Evolutionary conservation across 2,329 filamentous ascomycete species (phyloP).

Genomic region (Curvularia spicifera): DNA sequence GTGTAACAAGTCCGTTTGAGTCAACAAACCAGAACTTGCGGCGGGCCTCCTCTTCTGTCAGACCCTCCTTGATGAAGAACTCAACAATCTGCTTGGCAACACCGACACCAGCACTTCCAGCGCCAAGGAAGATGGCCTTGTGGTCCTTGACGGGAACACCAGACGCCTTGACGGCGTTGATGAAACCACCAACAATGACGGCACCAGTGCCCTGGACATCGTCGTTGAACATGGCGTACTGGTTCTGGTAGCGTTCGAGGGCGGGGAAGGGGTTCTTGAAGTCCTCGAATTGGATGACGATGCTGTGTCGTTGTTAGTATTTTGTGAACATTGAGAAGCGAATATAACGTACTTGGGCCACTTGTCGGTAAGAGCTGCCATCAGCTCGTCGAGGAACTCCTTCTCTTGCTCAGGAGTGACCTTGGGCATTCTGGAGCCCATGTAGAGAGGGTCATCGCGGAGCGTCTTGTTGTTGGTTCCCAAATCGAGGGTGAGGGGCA

Average conservation of each 20-base stretch:
- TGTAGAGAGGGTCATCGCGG: conserved; percentile 83
- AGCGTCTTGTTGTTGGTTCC: conserved; percentile 68
- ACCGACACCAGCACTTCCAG: conserved; percentile 93
- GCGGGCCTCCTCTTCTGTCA: conserved; percentile 84
- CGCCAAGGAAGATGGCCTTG: conserved; percentile 93
- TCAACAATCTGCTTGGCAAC: conserved; percentile 98
- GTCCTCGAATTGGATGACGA: conserved; percentile 92
- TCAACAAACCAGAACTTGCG: conserved; percentile 98
- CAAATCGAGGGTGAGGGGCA: conserved; percentile 68
- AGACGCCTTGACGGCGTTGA: conserved; percentile 80
- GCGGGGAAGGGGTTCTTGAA: conserved; percentile 98
- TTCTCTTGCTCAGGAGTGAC: conserved; percentile 78
- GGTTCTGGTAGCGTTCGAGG: conserved; percentile 84
- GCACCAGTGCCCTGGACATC: conserved; percentile 98
- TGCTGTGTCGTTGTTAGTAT: conserved; percentile 55
- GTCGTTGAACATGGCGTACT: conserved; percentile 97
- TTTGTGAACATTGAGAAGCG: not conserved
- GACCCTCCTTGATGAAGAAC: conserved; percentile 91
- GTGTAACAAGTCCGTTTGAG: conserved; percentile 92
- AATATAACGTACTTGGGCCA: conserved; percentile 65
- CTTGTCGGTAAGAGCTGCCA: conserved; percentile 83
- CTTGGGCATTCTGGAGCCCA: conserved; percentile 86
- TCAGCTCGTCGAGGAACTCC: conserved; percentile 96
- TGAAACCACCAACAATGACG: conserved; percentile 85
- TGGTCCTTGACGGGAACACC: conserved; percentile 87